Conservation (phyloP, 305 asterid species). For the Fraxinus nigra region DNA sequence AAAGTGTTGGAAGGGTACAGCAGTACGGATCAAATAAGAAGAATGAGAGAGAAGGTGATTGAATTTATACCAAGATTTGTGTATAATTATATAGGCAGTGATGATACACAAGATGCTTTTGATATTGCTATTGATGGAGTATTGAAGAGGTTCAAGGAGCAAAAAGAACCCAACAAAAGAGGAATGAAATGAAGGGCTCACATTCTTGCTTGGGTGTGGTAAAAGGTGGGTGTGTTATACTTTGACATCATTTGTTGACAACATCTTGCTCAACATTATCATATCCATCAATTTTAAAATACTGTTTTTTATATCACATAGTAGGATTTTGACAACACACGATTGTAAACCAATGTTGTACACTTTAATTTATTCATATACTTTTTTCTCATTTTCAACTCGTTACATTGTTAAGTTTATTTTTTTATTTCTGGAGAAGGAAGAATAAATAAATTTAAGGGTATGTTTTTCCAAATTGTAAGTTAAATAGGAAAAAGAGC, state of each 20-base stretch:
- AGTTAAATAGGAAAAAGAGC: background rate
- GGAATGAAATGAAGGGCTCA: background rate
- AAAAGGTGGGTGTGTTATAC: background rate
- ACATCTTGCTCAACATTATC: too few relatives aligned
- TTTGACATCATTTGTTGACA: too few relatives aligned
- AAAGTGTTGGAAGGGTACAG: constrained; percentile 41
- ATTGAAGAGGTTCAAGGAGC: constrained; percentile 37
- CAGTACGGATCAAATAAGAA: constrained; percentile 39
- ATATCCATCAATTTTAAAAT: too few relatives aligned
- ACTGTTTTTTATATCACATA: too few relatives aligned
- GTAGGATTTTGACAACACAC: too few relatives aligned
- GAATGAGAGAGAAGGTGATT: constrained; percentile 55
- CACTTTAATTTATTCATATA: background rate
- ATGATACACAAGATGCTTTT: constrained; percentile 54
- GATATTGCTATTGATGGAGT: constrained; percentile 60
- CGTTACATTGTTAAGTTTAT: background rate
- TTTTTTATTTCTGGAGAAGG: background rate
- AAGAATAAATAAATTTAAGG: background rate
- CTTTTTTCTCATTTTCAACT: background rate
- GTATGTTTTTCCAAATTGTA: background rate
- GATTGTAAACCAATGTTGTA: too few relatives aligned
- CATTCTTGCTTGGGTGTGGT: background rate
- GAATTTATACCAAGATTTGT: constrained; percentile 48
- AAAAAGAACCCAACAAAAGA: background rate
- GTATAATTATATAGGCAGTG: constrained; percentile 31